phyloP scores from a whole-genome alignment of 192 early-diverging fungal species.

The Pilobolus umbonatus region DNA sequence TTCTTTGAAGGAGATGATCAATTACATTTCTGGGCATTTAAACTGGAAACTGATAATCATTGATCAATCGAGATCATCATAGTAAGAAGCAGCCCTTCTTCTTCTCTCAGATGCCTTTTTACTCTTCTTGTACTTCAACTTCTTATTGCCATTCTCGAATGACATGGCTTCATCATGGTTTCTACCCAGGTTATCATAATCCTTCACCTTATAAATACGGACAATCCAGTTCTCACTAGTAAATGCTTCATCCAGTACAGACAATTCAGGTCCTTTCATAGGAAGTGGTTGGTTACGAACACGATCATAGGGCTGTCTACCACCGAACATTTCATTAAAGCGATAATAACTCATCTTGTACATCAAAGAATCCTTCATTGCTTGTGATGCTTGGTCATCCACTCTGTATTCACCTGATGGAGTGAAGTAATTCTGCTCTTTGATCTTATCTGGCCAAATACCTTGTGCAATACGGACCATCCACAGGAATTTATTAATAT shows the following conservation, averaged over 20 bases:
- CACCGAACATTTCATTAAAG: conserved; percentile 84
- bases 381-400: conserved; percentile 79
- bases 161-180: conserved; percentile 56
- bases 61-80: conserved; percentile 13
- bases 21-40: too few species aligned
- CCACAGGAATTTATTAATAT: conserved; percentile 99
- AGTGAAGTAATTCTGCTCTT: conserved; percentile 87
- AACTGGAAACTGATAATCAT: too few species aligned
- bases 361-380: conserved; percentile 93
- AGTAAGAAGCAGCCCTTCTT: conserved; percentile 14
- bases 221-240: conserved; percentile 98
- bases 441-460: conserved; percentile 95
- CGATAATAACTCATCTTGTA: conserved; percentile 98
- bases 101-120: conserved; percentile 26
- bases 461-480: conserved; percentile 97
- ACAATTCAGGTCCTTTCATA: conserved; percentile 70
- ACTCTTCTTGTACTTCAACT: conserved; percentile 22
- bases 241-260: conserved; percentile 89
- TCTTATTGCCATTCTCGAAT: conserved; percentile 49
- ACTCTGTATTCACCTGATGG: conserved; percentile 86
- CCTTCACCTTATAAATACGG: conserved; percentile 97
- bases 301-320: conserved; percentile 68
- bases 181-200: conserved; percentile 89
- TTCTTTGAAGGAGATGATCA: too few species aligned
- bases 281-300: conserved; percentile 80